Conservation (phyloP, 331 rosid species). For the Pyrus hybrid region DNA sequence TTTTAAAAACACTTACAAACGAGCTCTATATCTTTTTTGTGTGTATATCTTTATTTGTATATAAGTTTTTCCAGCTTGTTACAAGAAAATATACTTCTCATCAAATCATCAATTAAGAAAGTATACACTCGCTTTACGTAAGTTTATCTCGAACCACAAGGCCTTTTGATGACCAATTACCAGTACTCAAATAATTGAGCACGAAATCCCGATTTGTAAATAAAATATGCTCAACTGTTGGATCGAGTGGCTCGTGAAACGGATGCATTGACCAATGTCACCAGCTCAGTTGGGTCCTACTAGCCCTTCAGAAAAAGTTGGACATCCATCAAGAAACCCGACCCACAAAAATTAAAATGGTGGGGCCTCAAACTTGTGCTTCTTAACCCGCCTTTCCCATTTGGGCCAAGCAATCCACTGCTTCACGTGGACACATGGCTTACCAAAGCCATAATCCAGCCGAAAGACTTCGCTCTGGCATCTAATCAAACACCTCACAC, state of each 20-base stretch:
- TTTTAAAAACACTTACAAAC: no score
- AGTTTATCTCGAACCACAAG: no score
- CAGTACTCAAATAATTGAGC: neutral
- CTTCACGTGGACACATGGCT: neutral
- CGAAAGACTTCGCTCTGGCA: neutral
- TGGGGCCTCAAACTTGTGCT: neutral
- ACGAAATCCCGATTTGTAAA: neutral
- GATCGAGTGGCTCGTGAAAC: no score
- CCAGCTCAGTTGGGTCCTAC: no score
- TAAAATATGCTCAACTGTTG: neutral
- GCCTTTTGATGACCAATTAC: neutral
- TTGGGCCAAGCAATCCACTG: neutral
- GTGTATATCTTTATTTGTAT: no score
- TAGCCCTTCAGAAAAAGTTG: no score
- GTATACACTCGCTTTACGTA: no score
- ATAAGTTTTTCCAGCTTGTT: no score
- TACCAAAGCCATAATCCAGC: neutral
- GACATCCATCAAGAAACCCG: neutral
- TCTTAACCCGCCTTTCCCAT: neutral
- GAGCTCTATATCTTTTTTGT: no score
- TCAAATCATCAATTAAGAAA: no score
- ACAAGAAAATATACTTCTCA: no score
- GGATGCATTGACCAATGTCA: no score
- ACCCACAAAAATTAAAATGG: neutral
- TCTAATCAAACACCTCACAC: neutral